Evolutionary conservation across 257 asterid species (phyloP).

Genomic region (Solanum peruvianum): DNA sequence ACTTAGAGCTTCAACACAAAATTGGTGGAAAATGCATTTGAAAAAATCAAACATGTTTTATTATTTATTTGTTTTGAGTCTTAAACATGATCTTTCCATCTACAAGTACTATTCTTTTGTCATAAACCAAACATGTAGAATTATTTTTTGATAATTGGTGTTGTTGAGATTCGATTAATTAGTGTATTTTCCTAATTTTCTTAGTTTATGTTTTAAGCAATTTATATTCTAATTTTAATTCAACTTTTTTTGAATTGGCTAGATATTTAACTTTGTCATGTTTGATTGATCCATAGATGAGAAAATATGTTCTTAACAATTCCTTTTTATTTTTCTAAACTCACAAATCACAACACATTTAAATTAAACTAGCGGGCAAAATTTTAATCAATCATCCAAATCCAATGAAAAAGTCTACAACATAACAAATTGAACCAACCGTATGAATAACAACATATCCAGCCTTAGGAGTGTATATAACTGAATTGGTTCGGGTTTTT

Average conservation of each 20-base stretch:
- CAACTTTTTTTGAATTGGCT: neutral
- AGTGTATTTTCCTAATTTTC: neutral
- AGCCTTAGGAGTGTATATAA: too few relatives aligned
- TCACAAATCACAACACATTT: too few relatives aligned
- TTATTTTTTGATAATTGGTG: neutral
- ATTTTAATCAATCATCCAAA: too few relatives aligned
- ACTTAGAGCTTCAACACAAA: neutral
- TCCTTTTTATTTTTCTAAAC: too few relatives aligned
- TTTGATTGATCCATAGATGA: neutral
- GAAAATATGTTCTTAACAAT: neutral
- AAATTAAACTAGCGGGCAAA: too few relatives aligned
- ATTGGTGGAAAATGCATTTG: neutral
- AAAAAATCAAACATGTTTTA: neutral
- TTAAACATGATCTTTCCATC: neutral
- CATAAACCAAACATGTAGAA: neutral
- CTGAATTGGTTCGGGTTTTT: too few relatives aligned
- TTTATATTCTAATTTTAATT: neutral
- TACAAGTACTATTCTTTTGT: neutral
- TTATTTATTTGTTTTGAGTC: neutral
- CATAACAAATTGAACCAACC: too few relatives aligned
- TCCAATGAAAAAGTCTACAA: too few relatives aligned
- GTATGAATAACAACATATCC: too few relatives aligned
- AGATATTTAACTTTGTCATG: neutral
- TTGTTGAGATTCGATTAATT: neutral
- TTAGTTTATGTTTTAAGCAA: neutral